Base-by-base conservation (phyloP, 2,329 filamentous ascomycete species). In the Curvularia verruculosa region DNA sequence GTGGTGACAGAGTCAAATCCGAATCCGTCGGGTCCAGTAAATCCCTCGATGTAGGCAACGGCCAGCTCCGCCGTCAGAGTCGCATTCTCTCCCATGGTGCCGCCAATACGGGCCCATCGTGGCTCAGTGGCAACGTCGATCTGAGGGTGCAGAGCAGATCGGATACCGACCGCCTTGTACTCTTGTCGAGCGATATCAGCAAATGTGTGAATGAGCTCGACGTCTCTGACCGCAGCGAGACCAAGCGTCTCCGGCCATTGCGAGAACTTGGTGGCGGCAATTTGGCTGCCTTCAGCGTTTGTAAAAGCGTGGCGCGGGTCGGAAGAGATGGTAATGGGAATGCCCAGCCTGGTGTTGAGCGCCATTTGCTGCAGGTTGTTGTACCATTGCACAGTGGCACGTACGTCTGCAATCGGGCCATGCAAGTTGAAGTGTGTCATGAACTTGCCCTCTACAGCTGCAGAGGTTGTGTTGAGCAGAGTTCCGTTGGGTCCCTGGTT, bases 211-310 rank as follows among this genome's bases (percentile, higher is more conserved):
- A 82, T 80, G 0, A 83, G 65, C 0, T 76, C 71, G 0, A 79
- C 68, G 15, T 79, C 77, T 2, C 82, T 74, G 0, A 84, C 61
- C 0, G 83, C 83, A 6, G 81, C 82, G 8, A 85, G 68, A 0
- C 83, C 83, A 7, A 83, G 64, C 0, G 78, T 78, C 54, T 83
- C 81, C 0, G 83, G 83, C 82, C 83, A 84, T 52, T 82, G 78
- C 0, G 80, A 82, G 58, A 85, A 80, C 0, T 69, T 71, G 0
- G 76, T 79, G 0, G 81, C 79, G 0, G 68, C 65, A 58, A 80
- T 79, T 0, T 77, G 78, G 3, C 78, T 81, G 2, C 77, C 81
- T 1, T 79, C 58, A 31, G 79, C 78, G 26, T 79, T 74, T 1
- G 77, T 77, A 63, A 80, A 82, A 3, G 76, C 70, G 56, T 83